Base-by-base conservation (phyloP, 1,284 basidiomycete genomes). In the Amylostereum chailletii region DNA sequence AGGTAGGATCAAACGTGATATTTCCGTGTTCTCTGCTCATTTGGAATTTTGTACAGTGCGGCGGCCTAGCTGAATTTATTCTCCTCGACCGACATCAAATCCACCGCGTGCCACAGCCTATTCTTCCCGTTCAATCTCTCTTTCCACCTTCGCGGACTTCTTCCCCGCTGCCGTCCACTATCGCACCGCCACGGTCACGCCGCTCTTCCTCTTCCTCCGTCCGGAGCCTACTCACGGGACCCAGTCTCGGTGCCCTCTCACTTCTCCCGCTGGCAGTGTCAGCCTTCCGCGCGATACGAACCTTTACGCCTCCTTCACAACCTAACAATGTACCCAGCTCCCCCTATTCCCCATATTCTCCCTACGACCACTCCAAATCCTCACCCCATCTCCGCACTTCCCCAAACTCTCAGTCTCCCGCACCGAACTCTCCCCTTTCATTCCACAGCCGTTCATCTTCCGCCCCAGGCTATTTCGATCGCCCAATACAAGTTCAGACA, bases 21-120 rank as follows among this genome's bases (percentile, higher is more conserved):
- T 49, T 19, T 42, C 46, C 55, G 39, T 53, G 34, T 36, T 41
- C 37, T 41, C 27, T 29, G 37, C 31, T 34, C 9, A 4, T 5
- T 40, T 10, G 33, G 37, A 19, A 11, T 29, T n/a, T 34, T 40
- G n/a, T 41, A 32, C 56, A 92, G 88, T 83, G 79, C 56, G 90
- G 90, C 45, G 87, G 86, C 4, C 73, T 94, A 11, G 75, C 87
- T 27, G 88, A 94, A 66, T 94, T 90, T 67, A 75, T 94, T 45
- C 70, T 88, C 27, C 76, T 86, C 10, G 89, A 94, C 60, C 79
- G 87, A 34, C 82, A 84, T 57, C 77, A 86, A n/a, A 64, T 92
- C 1, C 78, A 83, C 54, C 77, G 83, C 6, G 76, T 83, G 9
- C 85, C 88, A 0, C 75, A 79, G 55, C 83, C 84, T 1, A 59